Conservation (phyloP, 768 basidiomycete species). For the Suillus occidentalis region DNA sequence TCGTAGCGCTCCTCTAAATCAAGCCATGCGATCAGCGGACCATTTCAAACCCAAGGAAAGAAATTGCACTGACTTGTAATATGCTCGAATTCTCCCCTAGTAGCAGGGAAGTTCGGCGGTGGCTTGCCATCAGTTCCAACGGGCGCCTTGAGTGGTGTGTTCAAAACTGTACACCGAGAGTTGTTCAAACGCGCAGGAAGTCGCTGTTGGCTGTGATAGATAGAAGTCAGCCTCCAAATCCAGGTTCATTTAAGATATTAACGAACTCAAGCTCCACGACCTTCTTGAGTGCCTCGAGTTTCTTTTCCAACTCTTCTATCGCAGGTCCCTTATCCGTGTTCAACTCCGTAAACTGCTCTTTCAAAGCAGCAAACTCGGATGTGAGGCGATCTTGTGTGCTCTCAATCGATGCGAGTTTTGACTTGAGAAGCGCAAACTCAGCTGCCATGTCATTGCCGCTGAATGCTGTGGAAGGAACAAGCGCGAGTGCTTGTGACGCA, state of each 20-base stretch:
- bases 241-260: background rate
- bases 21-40: background rate
- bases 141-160: conserved; percentile 32
- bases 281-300: conserved; percentile 32
- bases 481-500: conserved; percentile 39
- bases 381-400: conserved; percentile 32
- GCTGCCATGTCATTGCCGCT: conserved; percentile 15
- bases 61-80: conserved; percentile 36
- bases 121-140: conserved; percentile 35
- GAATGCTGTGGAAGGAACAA: conserved; percentile 24
- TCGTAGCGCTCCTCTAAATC: conserved; percentile 43
- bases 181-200: conserved; percentile 39
- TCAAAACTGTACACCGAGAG: conserved; percentile 32
- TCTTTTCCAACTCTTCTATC: conserved; percentile 36
- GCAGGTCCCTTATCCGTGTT: conserved; percentile 19
- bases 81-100: conserved; percentile 45
- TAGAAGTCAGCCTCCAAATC: background rate
- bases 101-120: conserved; percentile 35
- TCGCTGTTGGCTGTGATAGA: conserved; percentile 33
- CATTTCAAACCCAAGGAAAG: background rate
- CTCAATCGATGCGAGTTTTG: conserved; percentile 34
- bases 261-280: conserved; percentile 36
- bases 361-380: conserved; percentile 32
- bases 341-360: conserved; percentile 22
- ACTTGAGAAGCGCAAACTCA: conserved; percentile 20